Conservation (phyloP, 2,329 filamentous ascomycete species). For the Daldinia sp. region DNA sequence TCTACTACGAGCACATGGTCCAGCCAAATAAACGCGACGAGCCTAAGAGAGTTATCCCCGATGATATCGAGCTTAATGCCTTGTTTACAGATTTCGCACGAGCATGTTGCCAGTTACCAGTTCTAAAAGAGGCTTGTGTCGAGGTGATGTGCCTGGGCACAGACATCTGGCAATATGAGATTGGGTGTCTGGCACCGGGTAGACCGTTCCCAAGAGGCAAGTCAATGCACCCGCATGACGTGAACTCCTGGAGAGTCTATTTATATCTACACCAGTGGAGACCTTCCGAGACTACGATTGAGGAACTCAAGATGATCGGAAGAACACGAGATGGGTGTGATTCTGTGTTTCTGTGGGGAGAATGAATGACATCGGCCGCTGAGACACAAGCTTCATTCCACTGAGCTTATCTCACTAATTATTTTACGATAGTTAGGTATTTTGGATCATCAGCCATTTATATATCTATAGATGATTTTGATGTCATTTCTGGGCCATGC, state of each 20-base stretch:
- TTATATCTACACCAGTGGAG: neutral
- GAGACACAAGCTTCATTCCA: neutral
- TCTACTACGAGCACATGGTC: neutral
- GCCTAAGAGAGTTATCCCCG: neutral
- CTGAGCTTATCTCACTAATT: neutral
- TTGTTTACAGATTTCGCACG: neutral
- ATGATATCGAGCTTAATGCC: neutral
- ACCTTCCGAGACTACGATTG: neutral
- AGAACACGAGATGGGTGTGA: neutral
- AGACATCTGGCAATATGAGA: neutral
- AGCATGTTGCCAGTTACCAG: neutral
- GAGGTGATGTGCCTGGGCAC: neutral
- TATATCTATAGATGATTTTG: neutral
- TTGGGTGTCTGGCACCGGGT: neutral
- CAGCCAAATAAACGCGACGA: neutral
- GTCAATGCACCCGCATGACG: neutral
- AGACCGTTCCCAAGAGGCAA: neutral
- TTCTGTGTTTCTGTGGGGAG: neutral
- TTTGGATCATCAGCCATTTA: neutral
- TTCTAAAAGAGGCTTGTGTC: neutral
- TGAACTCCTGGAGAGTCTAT: neutral
- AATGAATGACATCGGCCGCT: neutral
- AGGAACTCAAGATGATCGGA: conserved; percentile 6
- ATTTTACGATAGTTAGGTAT: neutral
- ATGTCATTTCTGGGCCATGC: neutral